Percentiles rank a stretch among this genome's conserved stretches.
phyloP scores from a whole-genome alignment of 345 rosid species.

The Lumnitzera littorea region DNA sequence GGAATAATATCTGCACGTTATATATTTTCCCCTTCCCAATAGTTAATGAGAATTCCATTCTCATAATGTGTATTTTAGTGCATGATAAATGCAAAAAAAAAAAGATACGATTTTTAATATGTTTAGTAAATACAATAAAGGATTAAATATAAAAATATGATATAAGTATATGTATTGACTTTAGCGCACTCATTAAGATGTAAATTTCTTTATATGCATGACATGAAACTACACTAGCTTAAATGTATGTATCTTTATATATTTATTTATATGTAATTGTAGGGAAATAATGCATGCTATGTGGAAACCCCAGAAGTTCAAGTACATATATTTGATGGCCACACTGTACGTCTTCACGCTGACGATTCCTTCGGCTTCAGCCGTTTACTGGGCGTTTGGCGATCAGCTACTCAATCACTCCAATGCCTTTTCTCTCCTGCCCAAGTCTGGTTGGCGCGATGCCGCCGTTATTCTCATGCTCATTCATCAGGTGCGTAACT shows the following conservation, averaged over 20 bases:
- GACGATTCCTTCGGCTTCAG: slow-evolving; percentile 89
- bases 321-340: slow-evolving; percentile 88
- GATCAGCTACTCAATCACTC: slow-evolving; percentile 82
- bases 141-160: too few species aligned
- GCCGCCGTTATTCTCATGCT: slow-evolving; percentile 95
- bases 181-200: too few species aligned
- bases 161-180: too few species aligned
- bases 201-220: too few species aligned
- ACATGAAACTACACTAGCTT: too few species aligned
- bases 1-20: neutral
- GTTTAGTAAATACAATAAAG: too few species aligned
- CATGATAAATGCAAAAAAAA: too few species aligned
- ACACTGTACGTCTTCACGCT: slow-evolving; percentile 90
- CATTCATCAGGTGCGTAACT: slow-evolving; percentile 66
- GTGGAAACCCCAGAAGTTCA: slow-evolving; percentile 99
- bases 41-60: too few species aligned
- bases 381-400: slow-evolving; percentile 98
- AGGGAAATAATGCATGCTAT: slow-evolving; percentile 99
- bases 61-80: too few species aligned
- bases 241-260: neutral
- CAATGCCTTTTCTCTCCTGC: slow-evolving; percentile 91
- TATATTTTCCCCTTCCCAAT: too few species aligned
- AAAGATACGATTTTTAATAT: too few species aligned
- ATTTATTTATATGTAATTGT: slow-evolving; percentile 2
- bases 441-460: slow-evolving; percentile 66